phyloP scores from a whole-genome alignment of 2,329 filamentous ascomycete species.

The Botrytis elliptica region DNA sequence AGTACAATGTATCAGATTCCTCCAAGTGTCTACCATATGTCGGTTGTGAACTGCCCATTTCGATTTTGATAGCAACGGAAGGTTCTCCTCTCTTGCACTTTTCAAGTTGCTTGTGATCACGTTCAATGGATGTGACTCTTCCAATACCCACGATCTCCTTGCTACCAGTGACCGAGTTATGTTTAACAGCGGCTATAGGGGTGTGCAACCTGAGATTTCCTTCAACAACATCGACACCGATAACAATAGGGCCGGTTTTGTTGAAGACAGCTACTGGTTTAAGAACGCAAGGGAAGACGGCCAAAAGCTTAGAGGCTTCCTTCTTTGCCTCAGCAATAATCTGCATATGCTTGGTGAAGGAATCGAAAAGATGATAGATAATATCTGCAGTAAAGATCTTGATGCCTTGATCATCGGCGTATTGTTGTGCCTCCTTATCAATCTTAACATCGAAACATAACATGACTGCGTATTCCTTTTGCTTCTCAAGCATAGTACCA shows the following conservation, averaged over 20 bases:
- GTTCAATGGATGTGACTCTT: conserved; percentile 95
- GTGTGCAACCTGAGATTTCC: conserved; percentile 84
- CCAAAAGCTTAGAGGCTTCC: conserved; percentile 91
- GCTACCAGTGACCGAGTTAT: conserved; percentile 70
- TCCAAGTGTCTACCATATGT: conserved; percentile 93
- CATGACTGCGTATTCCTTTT: conserved; percentile 96
- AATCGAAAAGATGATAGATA: conserved; percentile 97
- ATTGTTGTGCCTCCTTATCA: conserved; percentile 88
- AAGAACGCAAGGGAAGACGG: conserved; percentile 95
- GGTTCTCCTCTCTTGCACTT: conserved; percentile 95
- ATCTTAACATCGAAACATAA: conserved; percentile 99
- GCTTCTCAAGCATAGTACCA: conserved; percentile 95
- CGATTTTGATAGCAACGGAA: conserved; percentile 97
- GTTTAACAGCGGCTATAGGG: conserved; percentile 83
- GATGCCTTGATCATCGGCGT: conserved; percentile 91
- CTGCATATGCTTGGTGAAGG: conserved; percentile 93
- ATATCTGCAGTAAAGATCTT: conserved; percentile 99
- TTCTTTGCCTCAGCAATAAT: conserved; percentile 86
- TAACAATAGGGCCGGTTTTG: conserved; percentile 92
- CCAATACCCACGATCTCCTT: conserved; percentile 86
- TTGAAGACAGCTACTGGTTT: conserved; percentile 93
- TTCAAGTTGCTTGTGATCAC: conserved; percentile 92
- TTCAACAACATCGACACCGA: conserved; percentile 94
- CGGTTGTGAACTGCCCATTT: conserved; percentile 87
- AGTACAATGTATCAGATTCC: conserved; percentile 86